Conservation (phyloP, 2,329 filamentous ascomycete genomes). For the Hypocrella siamensis region DNA sequence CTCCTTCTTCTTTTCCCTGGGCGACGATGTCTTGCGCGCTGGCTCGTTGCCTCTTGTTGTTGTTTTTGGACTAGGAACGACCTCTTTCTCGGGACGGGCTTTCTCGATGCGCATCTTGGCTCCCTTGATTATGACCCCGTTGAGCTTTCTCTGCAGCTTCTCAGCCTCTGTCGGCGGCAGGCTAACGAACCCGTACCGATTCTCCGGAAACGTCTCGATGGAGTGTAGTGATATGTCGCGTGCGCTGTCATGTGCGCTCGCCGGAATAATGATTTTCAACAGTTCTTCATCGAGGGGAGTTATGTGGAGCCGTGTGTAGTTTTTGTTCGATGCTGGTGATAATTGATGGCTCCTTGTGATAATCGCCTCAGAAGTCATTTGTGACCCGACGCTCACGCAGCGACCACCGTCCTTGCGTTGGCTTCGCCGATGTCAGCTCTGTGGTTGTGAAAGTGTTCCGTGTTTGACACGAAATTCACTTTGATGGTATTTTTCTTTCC, state of each 20-base stretch:
- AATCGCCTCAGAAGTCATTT: too few relatives aligned
- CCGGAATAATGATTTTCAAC: conserved; percentile 54
- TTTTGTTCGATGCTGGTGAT: conserved; percentile 5
- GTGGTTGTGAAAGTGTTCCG: too few relatives aligned
- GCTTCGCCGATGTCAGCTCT: too few relatives aligned
- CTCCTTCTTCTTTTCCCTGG: conserved; percentile 25
- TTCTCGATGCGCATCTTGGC: conserved; percentile 73
- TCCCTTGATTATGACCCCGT: conserved; percentile 73
- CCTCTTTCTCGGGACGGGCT: conserved; percentile 44
- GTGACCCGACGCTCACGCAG: too few relatives aligned
- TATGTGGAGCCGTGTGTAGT: conserved; percentile 52
- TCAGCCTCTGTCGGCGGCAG: conserved; percentile 69
- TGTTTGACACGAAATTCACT: too few relatives aligned
- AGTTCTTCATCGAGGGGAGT: conserved; percentile 68
- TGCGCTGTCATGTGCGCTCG: conserved; percentile 48
- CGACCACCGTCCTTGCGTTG: too few relatives aligned
- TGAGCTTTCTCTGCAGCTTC: conserved; percentile 81
- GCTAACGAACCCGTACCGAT: conserved; percentile 78
- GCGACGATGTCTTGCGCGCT: conserved; percentile 17
- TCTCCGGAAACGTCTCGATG: conserved; percentile 78
- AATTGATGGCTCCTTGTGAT: too few relatives aligned
- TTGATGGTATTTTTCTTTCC: too few relatives aligned
- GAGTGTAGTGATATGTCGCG: conserved; percentile 79
- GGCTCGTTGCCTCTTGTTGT: too few relatives aligned
- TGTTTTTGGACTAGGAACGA: too few relatives aligned